A percentile compares a stretch with the other conserved stretches of the same genome.
Conservation (phyloP, 768 basidiomycete genomes). For the Russula foetens region DNA sequence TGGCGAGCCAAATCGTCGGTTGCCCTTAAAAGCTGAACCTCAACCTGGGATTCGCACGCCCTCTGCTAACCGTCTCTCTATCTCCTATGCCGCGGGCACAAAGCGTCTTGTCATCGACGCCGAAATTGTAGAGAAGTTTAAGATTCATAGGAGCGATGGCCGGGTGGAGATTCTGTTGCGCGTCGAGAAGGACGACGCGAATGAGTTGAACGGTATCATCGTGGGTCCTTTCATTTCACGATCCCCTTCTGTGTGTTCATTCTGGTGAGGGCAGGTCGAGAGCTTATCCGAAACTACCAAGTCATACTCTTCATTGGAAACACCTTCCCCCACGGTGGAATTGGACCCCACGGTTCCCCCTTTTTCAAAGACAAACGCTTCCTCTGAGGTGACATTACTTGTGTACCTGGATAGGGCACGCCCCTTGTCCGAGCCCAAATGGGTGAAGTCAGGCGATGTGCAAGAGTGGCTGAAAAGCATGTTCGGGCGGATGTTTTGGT, state of each 20-base stretch:
- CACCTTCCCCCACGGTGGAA: constrained; percentile 35
- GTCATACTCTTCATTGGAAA: constrained; percentile 55
- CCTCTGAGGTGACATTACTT: constrained; percentile 52
- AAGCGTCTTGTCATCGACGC: constrained; percentile 85
- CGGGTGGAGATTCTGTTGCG: constrained; percentile 76
- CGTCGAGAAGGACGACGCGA: constrained; percentile 45
- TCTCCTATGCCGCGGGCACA: constrained; percentile 88
- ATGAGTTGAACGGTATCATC: constrained; percentile 62
- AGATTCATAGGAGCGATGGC: constrained; percentile 73
- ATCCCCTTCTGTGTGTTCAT: neutral
- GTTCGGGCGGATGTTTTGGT: constrained; percentile 85
- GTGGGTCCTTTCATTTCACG: constrained; percentile 38
- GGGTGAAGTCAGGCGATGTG: constrained; percentile 92
- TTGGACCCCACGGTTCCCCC: constrained; percentile 65
- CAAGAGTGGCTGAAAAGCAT: constrained; percentile 90
- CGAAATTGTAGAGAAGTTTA: constrained; percentile 72
- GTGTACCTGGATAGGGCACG: constrained; percentile 80
- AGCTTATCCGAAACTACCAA: constrained; percentile 62
- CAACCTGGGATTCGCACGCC: constrained; percentile 36
- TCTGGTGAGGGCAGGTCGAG: constrained; percentile 53
- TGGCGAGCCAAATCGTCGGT: constrained; percentile 11
- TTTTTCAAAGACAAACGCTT: constrained; percentile 46
- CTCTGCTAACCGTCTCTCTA: constrained; percentile 83
- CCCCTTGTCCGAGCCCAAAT: constrained; percentile 91
- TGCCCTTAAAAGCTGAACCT: constrained; percentile 25